phyloP scores from a whole-genome alignment of 345 rosid genomes.

The Syzygium aqueum region DNA sequence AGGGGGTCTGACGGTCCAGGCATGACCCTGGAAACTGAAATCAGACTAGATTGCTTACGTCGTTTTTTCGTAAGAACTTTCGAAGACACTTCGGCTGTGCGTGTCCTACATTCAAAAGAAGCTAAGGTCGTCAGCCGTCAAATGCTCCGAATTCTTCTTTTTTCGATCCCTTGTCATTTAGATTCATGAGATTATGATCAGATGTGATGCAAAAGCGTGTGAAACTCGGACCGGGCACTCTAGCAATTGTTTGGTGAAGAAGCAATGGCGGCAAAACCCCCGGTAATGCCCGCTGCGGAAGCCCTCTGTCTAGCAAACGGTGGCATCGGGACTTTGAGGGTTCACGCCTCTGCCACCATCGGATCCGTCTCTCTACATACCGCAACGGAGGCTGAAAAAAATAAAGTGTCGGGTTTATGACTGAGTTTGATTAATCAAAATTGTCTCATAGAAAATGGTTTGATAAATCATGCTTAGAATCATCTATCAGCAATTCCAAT shows the following conservation, averaged over 20 bases:
- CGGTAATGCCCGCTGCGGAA: conserved; percentile 31
- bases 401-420: too few relatives aligned
- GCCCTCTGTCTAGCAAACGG: conserved; percentile 39
- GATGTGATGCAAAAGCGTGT: not conserved
- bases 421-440: not conserved
- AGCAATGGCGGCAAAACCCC: conserved; percentile 46
- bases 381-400: not conserved
- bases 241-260: conserved; percentile 29
- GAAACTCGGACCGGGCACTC: not conserved
- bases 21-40: too few relatives aligned
- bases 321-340: conserved; percentile 32
- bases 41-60: too few relatives aligned
- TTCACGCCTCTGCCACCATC: conserved; percentile 17
- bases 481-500: not conserved
- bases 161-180: too few relatives aligned
- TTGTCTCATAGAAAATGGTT: not conserved
- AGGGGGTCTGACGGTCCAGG: too few relatives aligned
- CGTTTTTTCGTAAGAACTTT: too few relatives aligned
- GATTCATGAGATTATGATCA: too few relatives aligned
- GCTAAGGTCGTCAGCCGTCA: too few relatives aligned
- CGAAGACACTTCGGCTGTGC: too few relatives aligned
- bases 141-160: too few relatives aligned
- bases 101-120: too few relatives aligned
- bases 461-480: not conserved
- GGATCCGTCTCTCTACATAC: not conserved